Evolutionary conservation across 495 filamentous ascomycete genomes (phyloP).

Genomic region (Glonium stellatum): DNA sequence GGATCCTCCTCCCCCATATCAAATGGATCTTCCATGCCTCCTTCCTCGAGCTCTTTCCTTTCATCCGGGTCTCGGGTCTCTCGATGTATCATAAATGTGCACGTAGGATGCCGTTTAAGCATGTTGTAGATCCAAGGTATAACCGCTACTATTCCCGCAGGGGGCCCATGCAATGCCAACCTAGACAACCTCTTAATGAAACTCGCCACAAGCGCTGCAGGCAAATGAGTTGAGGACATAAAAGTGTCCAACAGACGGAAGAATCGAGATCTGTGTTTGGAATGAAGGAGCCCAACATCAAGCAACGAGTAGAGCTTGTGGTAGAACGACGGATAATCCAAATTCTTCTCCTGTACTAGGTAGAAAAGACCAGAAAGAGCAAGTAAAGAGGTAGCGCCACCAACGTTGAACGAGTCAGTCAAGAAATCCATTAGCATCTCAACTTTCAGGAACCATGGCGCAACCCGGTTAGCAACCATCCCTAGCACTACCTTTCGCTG

Average conservation of each 20-base stretch:
- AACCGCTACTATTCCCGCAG: slow-evolving; percentile 76
- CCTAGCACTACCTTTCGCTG: slow-evolving; percentile 74
- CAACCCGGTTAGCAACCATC: slow-evolving; percentile 65
- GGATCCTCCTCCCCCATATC: slow-evolving; percentile 68
- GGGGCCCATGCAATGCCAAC: slow-evolving; percentile 75
- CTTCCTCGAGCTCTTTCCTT: slow-evolving; percentile 49
- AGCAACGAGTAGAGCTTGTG: slow-evolving; percentile 86
- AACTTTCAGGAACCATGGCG: slow-evolving; percentile 77
- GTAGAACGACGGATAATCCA: slow-evolving; percentile 96
- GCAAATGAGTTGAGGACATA: slow-evolving; percentile 86
- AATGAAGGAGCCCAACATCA: slow-evolving; percentile 78
- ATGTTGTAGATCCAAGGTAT: slow-evolving; percentile 95
- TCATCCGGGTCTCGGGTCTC: slow-evolving; percentile 52
- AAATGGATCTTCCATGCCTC: slow-evolving; percentile 77
- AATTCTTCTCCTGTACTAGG: slow-evolving; percentile 83
- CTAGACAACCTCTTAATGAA: slow-evolving; percentile 91
- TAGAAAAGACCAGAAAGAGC: slow-evolving; percentile 93
- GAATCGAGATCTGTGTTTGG: slow-evolving; percentile 86
- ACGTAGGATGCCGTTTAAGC: slow-evolving; percentile 79
- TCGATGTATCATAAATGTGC: slow-evolving; percentile 93
- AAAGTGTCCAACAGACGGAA: slow-evolving; percentile 91
- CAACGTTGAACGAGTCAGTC: slow-evolving; percentile 80
- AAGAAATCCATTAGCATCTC: slow-evolving; percentile 97
- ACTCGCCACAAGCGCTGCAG: slow-evolving; percentile 79
- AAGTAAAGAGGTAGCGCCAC: slow-evolving; percentile 77